Evolutionary conservation across 306 rosid species (phyloP).

Genomic region (Neltuma alba): DNA sequence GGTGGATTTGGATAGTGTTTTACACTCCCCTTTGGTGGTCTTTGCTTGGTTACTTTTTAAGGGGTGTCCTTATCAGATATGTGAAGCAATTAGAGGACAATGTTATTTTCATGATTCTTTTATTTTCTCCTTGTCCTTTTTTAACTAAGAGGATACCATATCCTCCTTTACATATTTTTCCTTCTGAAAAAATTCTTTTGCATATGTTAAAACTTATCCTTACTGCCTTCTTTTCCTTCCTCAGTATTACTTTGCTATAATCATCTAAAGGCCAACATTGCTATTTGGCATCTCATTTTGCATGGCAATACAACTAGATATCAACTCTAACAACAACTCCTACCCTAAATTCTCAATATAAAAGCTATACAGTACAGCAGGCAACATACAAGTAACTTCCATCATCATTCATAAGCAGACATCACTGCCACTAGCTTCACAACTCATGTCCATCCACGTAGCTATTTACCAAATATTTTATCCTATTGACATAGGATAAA

Average conservation of each 20-base stretch:
- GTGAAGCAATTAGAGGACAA: not conserved
- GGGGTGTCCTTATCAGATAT: not conserved
- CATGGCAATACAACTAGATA: conserved; percentile 15
- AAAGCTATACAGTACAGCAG: conserved; percentile 19
- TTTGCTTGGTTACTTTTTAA: not conserved
- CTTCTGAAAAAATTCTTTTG: not conserved
- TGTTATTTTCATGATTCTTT: not conserved
- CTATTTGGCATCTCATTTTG: conserved; percentile 19
- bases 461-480: conserved; percentile 38
- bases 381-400: conserved; percentile 25
- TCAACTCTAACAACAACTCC: conserved; percentile 7
- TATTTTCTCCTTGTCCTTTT: not conserved
- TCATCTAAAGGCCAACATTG: conserved; percentile 28
- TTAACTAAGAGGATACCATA: not conserved
- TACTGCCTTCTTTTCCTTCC: conserved; percentile 22
- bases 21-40: not conserved
- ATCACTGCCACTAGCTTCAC: conserved; percentile 36
- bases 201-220: not conserved
- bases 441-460: conserved; percentile 34
- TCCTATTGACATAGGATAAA: conserved; percentile 33
- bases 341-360: conserved; percentile 9
- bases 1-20: not conserved
- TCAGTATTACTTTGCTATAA: not conserved
- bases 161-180: not conserved
- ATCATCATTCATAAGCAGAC: conserved; percentile 34